A percentile compares a stretch with the other conserved stretches of the same genome.
Conservation (phyloP, 345 rosid species). For the Eucalyptus sideroxylon region DNA sequence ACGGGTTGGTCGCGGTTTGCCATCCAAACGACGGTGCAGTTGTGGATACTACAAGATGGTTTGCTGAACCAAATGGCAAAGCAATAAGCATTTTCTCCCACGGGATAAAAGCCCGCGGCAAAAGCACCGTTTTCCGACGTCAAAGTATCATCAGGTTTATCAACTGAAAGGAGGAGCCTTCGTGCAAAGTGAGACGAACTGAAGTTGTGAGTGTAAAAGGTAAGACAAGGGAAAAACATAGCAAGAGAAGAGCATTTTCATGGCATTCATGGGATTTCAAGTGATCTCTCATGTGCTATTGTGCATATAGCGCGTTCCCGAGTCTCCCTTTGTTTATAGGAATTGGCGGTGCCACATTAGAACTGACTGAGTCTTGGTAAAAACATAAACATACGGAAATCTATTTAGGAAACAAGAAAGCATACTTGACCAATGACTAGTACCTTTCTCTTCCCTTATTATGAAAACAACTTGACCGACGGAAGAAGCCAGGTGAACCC, state of each 20-base stretch:
- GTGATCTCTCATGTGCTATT: neutral
- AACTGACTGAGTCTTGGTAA: neutral
- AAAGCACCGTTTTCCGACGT: neutral
- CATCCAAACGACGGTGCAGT: neutral
- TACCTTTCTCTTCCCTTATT: neutral
- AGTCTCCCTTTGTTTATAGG: neutral
- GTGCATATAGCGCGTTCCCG: fast-evolving
- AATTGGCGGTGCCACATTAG: neutral
- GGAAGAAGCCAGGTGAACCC: neutral
- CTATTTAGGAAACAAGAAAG: neutral
- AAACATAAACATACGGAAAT: neutral
- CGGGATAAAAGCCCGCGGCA: neutral
- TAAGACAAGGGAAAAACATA: neutral
- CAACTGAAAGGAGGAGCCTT: conserved; percentile 14
- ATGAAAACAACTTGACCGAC: neutral
- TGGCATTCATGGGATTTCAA: neutral
- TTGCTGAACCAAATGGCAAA: neutral
- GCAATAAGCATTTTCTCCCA: neutral
- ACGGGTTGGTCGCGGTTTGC: neutral
- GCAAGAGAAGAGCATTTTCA: neutral
- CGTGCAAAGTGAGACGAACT: neutral
- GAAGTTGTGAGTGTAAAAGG: neutral
- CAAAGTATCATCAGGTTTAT: neutral
- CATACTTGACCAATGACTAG: neutral
- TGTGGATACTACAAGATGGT: neutral